Evolutionary conservation across 1,139 yeast genomes (phyloP).

Genomic region (Suhomyces yuchorum): DNA sequence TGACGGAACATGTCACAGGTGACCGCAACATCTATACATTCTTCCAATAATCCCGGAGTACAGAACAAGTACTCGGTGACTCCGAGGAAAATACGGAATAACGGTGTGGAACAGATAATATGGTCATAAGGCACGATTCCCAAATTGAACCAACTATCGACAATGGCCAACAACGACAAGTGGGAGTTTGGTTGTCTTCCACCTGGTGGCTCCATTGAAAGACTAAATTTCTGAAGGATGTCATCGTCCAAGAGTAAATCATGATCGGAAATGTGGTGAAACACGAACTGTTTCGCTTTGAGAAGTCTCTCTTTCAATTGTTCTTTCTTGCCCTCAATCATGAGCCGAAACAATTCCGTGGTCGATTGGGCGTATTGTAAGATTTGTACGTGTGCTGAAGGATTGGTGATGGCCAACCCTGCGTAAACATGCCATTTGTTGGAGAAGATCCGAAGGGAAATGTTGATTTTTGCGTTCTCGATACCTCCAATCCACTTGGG

Average conservation of each 20-base stretch:
- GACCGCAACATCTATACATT: slow-evolving; percentile 73
- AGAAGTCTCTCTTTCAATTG: slow-evolving; percentile 60
- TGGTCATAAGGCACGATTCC: slow-evolving; percentile 94
- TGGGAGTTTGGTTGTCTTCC: slow-evolving; percentile 84
- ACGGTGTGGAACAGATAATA: slow-evolving; percentile 93
- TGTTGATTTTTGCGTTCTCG: slow-evolving; percentile 93
- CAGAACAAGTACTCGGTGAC: slow-evolving; percentile 91
- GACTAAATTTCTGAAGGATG: slow-evolving; percentile 74
- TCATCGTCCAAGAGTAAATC: slow-evolving; percentile 76
- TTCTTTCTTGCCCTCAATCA: slow-evolving; percentile 68
- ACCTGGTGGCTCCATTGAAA: slow-evolving; percentile 70
- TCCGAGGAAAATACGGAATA: slow-evolving; percentile 87
- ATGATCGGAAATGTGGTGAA: slow-evolving; percentile 59
- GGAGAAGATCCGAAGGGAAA: slow-evolving; percentile 83
- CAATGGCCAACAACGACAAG: slow-evolving; percentile 82
- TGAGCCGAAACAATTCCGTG: slow-evolving; percentile 78
- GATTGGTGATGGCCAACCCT: slow-evolving; percentile 93
- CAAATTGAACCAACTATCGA: slow-evolving; percentile 87
- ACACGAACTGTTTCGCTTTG: slow-evolving; percentile 73
- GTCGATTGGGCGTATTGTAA: slow-evolving; percentile 86
- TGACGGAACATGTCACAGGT: slow-evolving; percentile 69
- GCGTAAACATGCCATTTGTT: slow-evolving; percentile 99
- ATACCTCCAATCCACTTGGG: slow-evolving; percentile 89
- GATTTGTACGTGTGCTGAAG: slow-evolving; percentile 89
- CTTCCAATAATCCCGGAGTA: slow-evolving; percentile 77